These are phyloP conservation scores for Entomortierella chlamydospora DNA, from an alignment of 192 early-diverging fungal genomes.

Conservation along the genomic window DNA sequence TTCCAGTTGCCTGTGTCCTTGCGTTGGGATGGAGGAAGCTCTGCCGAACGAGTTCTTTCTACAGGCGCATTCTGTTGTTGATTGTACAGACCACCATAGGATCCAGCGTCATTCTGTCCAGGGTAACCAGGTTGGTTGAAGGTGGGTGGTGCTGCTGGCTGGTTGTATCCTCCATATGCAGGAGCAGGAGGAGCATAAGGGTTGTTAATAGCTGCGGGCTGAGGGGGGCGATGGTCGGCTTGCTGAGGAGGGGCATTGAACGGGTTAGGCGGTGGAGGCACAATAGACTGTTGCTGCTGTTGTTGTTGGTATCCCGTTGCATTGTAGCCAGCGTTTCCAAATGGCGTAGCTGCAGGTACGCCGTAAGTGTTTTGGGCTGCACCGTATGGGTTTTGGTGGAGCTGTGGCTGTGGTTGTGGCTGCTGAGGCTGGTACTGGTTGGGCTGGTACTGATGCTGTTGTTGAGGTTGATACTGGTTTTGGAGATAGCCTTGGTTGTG, in stretches of 20 bases:
- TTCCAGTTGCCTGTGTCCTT: slow-evolving; percentile 67
- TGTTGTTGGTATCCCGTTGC: slow-evolving; percentile 40
- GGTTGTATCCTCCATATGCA: slow-evolving; percentile 25
- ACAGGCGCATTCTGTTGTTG: slow-evolving; percentile 31
- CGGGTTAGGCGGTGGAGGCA: slow-evolving; percentile 37
- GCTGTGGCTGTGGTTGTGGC: slow-evolving; percentile 16
- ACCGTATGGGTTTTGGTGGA: slow-evolving; percentile 18
- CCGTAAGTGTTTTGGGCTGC: slow-evolving; percentile 29
- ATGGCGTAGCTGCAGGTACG: slow-evolving; percentile 27
- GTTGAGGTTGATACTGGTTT: slow-evolving; percentile 28
- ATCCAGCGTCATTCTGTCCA: slow-evolving; percentile 17
- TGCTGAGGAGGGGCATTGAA: slow-evolving; percentile 36
- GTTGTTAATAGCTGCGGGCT: slow-evolving; percentile 40
- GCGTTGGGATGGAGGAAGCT: slow-evolving; percentile 53
- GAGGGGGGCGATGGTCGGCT: slow-evolving; percentile 43
- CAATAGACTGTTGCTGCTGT: slow-evolving; percentile 30
- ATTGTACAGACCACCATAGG: slow-evolving; percentile 34
- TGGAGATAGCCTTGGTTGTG: slow-evolving; percentile 43
- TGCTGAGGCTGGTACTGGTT: slow-evolving; percentile 32
- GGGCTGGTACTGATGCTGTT: slow-evolving; percentile 47
- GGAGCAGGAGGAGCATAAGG: slow-evolving; percentile 40
- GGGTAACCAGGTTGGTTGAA: slow-evolving; percentile 31
- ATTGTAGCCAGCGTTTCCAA: slow-evolving; percentile 41
- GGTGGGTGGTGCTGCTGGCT: slow-evolving; percentile 28
- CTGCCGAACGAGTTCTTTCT: slow-evolving; percentile 43